These are phyloP conservation scores for Periconia sp. DNA, from an alignment of 2,329 filamentous ascomycete genomes.

Conservation along the genomic window DNA sequence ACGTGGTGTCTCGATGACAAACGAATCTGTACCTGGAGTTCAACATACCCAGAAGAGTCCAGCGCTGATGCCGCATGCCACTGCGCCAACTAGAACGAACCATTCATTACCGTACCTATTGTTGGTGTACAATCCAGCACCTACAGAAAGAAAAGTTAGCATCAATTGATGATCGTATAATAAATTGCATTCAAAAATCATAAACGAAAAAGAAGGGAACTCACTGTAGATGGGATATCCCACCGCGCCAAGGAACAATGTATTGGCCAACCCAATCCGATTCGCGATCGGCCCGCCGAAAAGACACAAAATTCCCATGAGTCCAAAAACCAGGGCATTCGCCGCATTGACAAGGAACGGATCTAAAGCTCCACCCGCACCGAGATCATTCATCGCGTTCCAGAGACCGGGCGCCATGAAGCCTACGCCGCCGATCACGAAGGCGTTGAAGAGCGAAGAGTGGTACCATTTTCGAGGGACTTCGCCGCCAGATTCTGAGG, in stretches of 20 bases:
- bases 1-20: too few species aligned
- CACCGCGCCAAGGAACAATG: conserved; percentile 48
- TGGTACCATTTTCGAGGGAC: conserved; percentile 48
- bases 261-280: conserved; percentile 51
- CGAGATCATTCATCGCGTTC: conserved; percentile 20
- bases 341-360: conserved; percentile 19
- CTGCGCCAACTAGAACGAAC: conserved; percentile 55
- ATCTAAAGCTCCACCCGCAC: conserved; percentile 16
- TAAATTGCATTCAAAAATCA: background rate
- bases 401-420: conserved; percentile 20
- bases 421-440: conserved; percentile 15
- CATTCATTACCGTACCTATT: conserved; percentile 55
- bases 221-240: conserved; percentile 51
- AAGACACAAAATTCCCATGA: conserved; percentile 52
- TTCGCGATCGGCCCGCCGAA: conserved; percentile 54
- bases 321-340: conserved; percentile 53
- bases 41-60: conserved; percentile 18
- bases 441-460: conserved; percentile 17
- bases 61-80: conserved; percentile 39
- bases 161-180: background rate
- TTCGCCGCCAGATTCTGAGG: background rate
- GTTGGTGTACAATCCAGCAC: conserved; percentile 53
- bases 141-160: background rate
- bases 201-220: background rate
- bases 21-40: too few species aligned